A percentile compares a stretch with the other conserved stretches of the same genome.
phyloP scores from a whole-genome alignment of 306 rosid genomes.

The Gastrolobium bilobum region DNA sequence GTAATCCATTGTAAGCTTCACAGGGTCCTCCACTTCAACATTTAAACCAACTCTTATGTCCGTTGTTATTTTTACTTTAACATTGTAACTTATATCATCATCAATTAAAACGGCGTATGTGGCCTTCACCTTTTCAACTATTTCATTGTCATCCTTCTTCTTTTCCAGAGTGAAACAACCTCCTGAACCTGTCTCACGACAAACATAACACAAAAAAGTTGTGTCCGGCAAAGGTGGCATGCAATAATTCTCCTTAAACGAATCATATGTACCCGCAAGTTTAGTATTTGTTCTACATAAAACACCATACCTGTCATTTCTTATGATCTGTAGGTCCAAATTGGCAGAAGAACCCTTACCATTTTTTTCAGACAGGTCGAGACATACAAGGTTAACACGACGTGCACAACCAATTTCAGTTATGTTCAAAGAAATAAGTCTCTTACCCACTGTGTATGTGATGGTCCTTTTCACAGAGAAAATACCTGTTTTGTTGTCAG shows the following conservation, averaged over 20 bases:
- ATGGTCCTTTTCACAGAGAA: background rate
- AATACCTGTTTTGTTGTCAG: background rate
- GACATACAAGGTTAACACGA: background rate
- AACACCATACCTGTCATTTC: constrained; percentile 24
- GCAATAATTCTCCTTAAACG: constrained; percentile 25
- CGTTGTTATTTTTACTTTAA: background rate
- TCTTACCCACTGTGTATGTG: constrained; percentile 24
- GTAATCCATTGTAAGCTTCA: constrained; percentile 34
- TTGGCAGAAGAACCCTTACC: constrained; percentile 21
- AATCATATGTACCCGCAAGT: constrained; percentile 5
- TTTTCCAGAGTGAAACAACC: constrained; percentile 13
- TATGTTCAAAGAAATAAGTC: constrained; percentile 6
- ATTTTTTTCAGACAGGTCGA: constrained; percentile 4
- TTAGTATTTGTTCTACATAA: background rate
- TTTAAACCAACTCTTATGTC: background rate
- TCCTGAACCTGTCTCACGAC: constrained; percentile 2
- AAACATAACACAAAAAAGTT: background rate
- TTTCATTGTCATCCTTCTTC: background rate
- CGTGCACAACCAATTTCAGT: background rate
- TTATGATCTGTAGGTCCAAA: background rate
- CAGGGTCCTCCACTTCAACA: constrained; percentile 35
- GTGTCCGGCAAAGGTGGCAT: constrained; percentile 39
- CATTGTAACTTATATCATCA: background rate
- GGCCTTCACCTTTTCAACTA: constrained; percentile 30
- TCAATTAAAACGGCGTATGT: background rate